phyloP scores from a whole-genome alignment of 164 flowering plant species.

The Umbilicus rupestris region DNA sequence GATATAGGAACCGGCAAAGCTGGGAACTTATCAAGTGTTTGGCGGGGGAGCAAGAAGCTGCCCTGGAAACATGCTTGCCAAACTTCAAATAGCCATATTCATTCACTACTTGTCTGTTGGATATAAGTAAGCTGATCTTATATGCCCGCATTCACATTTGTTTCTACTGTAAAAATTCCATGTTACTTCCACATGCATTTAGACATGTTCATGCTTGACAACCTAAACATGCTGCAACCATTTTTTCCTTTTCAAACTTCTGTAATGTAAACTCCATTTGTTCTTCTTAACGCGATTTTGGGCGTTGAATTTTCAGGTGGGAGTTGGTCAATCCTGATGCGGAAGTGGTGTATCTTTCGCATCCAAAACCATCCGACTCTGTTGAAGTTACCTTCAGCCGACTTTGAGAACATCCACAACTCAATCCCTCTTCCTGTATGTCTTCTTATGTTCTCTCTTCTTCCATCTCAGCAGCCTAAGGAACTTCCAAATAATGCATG shows the following conservation, averaged over 20 bases:
- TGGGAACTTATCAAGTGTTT: slow-evolving; percentile 37
- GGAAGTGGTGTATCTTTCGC: slow-evolving; percentile 4
- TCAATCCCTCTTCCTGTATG: too few species aligned
- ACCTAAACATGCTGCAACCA: too few species aligned
- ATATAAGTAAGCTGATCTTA: slow-evolving; percentile 28
- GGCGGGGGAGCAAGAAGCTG: slow-evolving; percentile 44
- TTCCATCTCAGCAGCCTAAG: too few species aligned
- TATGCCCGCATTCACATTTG: background rate
- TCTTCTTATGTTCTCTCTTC: too few species aligned
- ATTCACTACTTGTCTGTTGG: slow-evolving; percentile 39
- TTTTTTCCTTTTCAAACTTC: too few species aligned
- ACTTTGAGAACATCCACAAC: slow-evolving; percentile 9
- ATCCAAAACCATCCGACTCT: slow-evolving; percentile 20
- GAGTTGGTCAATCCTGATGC: slow-evolving; percentile 15
- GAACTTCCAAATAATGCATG: too few species aligned
- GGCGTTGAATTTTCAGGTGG: slow-evolving; percentile 21
- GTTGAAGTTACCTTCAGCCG: slow-evolving; percentile 22
- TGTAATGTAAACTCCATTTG: too few species aligned
- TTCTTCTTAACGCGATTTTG: background rate
- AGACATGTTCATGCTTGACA: too few species aligned
- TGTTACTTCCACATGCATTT: too few species aligned
- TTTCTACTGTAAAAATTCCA: too few species aligned
- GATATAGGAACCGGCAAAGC: slow-evolving; percentile 26
- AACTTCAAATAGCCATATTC: slow-evolving; percentile 31
- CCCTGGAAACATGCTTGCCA: slow-evolving; percentile 45